Percentiles rank a stretch among this genome's conserved stretches.
These are phyloP conservation scores for Podospora pseudocomata DNA, from an alignment of 495 filamentous ascomycete genomes.

Conservation along the genomic window DNA sequence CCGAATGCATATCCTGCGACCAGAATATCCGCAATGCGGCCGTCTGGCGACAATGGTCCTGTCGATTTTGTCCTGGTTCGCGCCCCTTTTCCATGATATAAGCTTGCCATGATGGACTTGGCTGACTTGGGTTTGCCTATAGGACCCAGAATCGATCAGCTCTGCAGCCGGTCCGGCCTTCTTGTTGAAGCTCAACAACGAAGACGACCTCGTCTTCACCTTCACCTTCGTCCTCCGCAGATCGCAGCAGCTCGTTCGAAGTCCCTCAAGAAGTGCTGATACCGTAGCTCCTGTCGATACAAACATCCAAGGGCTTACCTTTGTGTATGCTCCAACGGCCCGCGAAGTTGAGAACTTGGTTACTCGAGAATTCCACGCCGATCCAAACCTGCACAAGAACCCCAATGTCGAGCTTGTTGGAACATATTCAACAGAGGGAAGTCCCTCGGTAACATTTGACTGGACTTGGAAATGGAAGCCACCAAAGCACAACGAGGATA, in stretches of 20 bases:
- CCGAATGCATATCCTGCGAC: conserved; percentile 89
- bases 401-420: conserved; percentile 90
- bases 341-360: conserved; percentile 90
- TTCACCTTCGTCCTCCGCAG: conserved; percentile 89
- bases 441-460: conserved; percentile 79
- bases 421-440: conserved; percentile 77
- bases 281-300: conserved; percentile 63
- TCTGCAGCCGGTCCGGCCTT: conserved; percentile 61
- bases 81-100: not conserved
- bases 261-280: conserved; percentile 9
- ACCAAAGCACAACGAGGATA: conserved; percentile 76
- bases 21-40: conserved; percentile 70
- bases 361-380: conserved; percentile 91
- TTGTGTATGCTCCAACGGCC: conserved; percentile 78
- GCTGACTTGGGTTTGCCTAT: conserved; percentile 10
- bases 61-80: conserved; percentile 89
- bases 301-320: conserved; percentile 82
- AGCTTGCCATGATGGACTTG: conserved; percentile 13
- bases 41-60: conserved; percentile 66
- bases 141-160: conserved; percentile 75
- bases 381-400: conserved; percentile 96
- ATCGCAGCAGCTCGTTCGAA: conserved; percentile 44
- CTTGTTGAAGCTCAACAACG: conserved; percentile 80
- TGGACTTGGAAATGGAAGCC: conserved; percentile 98
- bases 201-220: conserved; percentile 85